Percentiles rank a stretch among this genome's conserved stretches.
These are phyloP conservation scores for Hanseniaspora guilliermondii DNA, from an alignment of 805 yeast species.

Conservation along the genomic window DNA sequence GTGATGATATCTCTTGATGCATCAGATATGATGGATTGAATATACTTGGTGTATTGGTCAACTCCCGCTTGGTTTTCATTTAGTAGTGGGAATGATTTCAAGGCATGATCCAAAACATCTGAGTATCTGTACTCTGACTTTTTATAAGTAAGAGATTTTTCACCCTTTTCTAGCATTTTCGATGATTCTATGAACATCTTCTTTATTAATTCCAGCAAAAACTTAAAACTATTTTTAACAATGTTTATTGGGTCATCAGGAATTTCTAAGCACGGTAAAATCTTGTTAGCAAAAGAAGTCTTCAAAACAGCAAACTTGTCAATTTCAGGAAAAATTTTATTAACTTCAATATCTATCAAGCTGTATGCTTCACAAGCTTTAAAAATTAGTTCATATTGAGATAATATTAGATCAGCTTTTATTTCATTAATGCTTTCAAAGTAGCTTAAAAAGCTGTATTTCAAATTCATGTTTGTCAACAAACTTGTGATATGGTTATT, in stretches of 20 bases:
- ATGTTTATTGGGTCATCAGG: constrained; percentile 64
- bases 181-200: constrained; percentile 64
- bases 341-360: background rate
- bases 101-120: constrained; percentile 2
- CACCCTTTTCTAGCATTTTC: constrained; percentile 15
- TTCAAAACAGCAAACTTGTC: constrained; percentile 28
- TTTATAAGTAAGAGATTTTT: background rate
- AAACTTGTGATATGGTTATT: background rate
- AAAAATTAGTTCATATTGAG: background rate
- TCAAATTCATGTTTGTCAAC: background rate
- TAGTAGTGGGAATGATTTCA: constrained; percentile 67
- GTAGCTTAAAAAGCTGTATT: background rate
- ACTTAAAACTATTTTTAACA: constrained; percentile 44
- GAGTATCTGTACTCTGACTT: background rate
- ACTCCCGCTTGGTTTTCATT: constrained; percentile 62
- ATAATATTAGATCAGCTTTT: background rate
- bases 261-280: constrained; percentile 75
- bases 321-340: constrained; percentile 2
- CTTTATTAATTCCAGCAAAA: constrained; percentile 45
- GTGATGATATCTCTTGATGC: constrained; percentile 60
- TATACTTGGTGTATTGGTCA: constrained; percentile 69
- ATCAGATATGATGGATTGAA: constrained; percentile 70
- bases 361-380: constrained; percentile 9
- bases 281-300: constrained; percentile 63
- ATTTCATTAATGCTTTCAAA: background rate